Conservation (phyloP, 1,284 basidiomycete genomes). For the Cystobasidiaceae sp. region DNA sequence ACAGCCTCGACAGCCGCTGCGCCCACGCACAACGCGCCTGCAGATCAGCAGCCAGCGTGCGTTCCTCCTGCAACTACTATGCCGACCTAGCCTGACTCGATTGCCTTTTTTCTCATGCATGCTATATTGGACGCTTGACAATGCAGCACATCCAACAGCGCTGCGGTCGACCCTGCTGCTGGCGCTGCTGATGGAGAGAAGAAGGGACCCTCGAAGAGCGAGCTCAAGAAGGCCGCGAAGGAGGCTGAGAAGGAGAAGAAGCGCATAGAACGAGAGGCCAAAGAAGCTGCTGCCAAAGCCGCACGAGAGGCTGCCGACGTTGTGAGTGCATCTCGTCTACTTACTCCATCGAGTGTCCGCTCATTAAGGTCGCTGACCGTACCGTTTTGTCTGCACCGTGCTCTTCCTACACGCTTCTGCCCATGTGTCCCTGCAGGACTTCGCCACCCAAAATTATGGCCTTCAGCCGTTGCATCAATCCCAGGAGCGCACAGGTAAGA, state of each 20-base stretch:
- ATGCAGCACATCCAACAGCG: constrained; percentile 15
- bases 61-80: neutral
- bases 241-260: constrained; percentile 69
- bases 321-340: constrained; percentile 53
- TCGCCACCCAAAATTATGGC: constrained; percentile 80
- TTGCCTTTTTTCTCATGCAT: neutral
- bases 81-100: neutral
- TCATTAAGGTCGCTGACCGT: too few species aligned
- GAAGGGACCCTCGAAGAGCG: constrained; percentile 67
- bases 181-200: constrained; percentile 14
- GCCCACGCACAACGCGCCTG: constrained; percentile 22
- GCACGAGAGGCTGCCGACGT: constrained; percentile 68
- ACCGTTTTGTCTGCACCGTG: too few species aligned
- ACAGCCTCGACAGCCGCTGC: constrained; percentile 17
- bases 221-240: constrained; percentile 88
- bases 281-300: constrained; percentile 68
- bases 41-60: constrained; percentile 25
- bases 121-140: neutral
- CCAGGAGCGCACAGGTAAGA: constrained; percentile 52
- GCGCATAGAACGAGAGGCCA: constrained; percentile 74
- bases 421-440: constrained; percentile 65
- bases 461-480: constrained; percentile 88
- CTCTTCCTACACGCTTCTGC: too few species aligned
- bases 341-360: too few species aligned
- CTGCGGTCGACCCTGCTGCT: constrained; percentile 21